Evolutionary conservation across 768 basidiomycete species (phyloP), one percentile per base, ranked within the genome.

Genomic region (Lyophyllum semitale): DNA sequence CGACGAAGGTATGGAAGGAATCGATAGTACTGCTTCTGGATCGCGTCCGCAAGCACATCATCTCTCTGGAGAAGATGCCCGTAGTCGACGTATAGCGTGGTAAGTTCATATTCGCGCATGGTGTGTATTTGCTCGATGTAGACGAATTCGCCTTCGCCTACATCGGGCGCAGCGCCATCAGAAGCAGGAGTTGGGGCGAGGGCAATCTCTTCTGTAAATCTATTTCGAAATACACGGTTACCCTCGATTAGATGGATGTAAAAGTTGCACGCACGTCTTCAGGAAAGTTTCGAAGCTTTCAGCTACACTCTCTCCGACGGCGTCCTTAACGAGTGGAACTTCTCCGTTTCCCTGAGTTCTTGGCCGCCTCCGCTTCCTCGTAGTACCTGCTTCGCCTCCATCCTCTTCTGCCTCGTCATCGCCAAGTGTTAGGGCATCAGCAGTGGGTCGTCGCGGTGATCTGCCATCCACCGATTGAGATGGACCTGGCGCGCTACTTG

Each of bases 1-100:
- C 94, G 90, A 45, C 93, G 87, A 35, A 98, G 82, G 73, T 92
- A 99, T 0, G 96, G 96, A 1, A 98, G 77, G 73, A 98, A 98
- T 65, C 97, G 87, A 68, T 98, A 98, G 68, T 99, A 98, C 68
- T 97, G 93, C 58, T 86, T 90, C 60, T 91, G 88, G 55, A 99
- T 93, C 1, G 96, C 96, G 60, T 91, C 85, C 0, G 96, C 95
- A 18, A 98, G 88, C 5, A 95, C 88, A 59, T 97, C 95, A 68
- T 98, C 95, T 51, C 87, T 83, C 67, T 89, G 85, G 25, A 97
- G 82, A 32, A 98, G 80, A 68, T 99, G 95, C 9, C 85, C 83
- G 57, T 89, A 98, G 76, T 98, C 95, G 71, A 99, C 89, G 67
- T 98, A 99, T 67, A 99, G 88, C 0, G 96, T 98, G 8, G 93